These are phyloP conservation scores for Vickermania ingenoplastis DNA, from an alignment of 208 protist species.

Conservation along the genomic window DNA sequence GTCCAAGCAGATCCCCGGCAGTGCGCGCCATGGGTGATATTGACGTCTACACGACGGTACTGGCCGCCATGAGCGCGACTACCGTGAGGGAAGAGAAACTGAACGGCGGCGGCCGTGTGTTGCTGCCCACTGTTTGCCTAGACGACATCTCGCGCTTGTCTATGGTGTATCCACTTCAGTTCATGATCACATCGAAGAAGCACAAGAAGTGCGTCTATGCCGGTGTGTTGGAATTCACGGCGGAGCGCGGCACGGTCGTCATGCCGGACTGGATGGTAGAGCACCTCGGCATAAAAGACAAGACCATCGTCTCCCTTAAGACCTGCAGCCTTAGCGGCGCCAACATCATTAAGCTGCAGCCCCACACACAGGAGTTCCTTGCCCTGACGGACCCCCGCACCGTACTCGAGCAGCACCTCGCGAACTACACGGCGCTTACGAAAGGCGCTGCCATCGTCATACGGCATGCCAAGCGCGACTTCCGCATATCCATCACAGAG, in stretches of 20 bases:
- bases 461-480: constrained; percentile 78
- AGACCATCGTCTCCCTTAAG: constrained; percentile 51
- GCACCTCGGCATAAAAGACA: constrained; percentile 54
- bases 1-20: no score
- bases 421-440: constrained; percentile 87
- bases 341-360: constrained; percentile 87
- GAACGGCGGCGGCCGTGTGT: constrained; percentile 76
- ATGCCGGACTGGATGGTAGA: constrained; percentile 92
- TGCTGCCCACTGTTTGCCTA: constrained; percentile 73
- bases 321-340: constrained; percentile 72
- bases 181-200: constrained; percentile 54
- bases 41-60: constrained; percentile 16
- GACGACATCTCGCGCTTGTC: constrained; percentile 61
- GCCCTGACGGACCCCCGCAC: constrained; percentile 89
- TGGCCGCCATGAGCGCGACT: constrained; percentile 22
- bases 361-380: constrained; percentile 86
- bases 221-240: constrained; percentile 91
- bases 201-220: constrained; percentile 42
- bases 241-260: constrained; percentile 78
- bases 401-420: constrained; percentile 86
- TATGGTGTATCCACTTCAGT: constrained; percentile 89
- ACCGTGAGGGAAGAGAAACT: constrained; percentile 25
- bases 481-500: constrained; percentile 82
- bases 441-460: constrained; percentile 87
- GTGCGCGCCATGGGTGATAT: not conserved